Evolutionary conservation across 768 basidiomycete species (phyloP), one percentile per base, ranked within the genome.

Genomic region (Boletus reticuloceps): DNA sequence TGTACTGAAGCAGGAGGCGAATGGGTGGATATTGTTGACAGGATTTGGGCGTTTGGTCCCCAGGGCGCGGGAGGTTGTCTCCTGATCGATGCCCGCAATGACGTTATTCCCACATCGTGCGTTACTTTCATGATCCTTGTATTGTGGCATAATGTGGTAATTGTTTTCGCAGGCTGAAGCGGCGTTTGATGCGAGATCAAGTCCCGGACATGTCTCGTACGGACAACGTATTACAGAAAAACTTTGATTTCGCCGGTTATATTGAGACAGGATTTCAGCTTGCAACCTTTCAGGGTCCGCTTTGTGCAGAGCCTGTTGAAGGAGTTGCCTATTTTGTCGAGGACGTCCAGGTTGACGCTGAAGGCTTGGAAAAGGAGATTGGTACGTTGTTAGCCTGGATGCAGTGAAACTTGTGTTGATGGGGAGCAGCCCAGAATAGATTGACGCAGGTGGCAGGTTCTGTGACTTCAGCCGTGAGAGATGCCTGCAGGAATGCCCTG

Each of bases 261-360:
- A 78, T 98, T 31, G 94, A 98, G 69, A 89, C 88, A 5, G 96
- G 95, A 2, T 99, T 99, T 73, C 95, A 97, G 72, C 81, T 98
- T 45, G 95, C 94, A 1, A 89, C 88, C 2, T 89, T 94, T 69
- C 93, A 95, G 71, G 97, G 97, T 0, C 96, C 97, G 13, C 72
- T 99, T 19, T 98, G 97, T 62, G 89, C 88, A 8, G 97, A 99
- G 69, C 97, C 97, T 2, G 84, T 98, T 9, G 88, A 95, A 60
- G 96, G 96, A 0, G 75, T 99, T 75, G 92, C 86, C 0, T 98
- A 88, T 74, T 91, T 96, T 56, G 81, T 98, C 1, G 94, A 98
- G 67, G 77, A 75, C 27, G 74, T 98, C 4, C 77, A 81, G 14
- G 75, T 92, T 20, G 82, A 93, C 60, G 64, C 64, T 47, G 80